These are phyloP conservation scores for Cordyceps cicadae DNA, from an alignment of 2,329 filamentous ascomycete genomes.

Conservation along the genomic window DNA sequence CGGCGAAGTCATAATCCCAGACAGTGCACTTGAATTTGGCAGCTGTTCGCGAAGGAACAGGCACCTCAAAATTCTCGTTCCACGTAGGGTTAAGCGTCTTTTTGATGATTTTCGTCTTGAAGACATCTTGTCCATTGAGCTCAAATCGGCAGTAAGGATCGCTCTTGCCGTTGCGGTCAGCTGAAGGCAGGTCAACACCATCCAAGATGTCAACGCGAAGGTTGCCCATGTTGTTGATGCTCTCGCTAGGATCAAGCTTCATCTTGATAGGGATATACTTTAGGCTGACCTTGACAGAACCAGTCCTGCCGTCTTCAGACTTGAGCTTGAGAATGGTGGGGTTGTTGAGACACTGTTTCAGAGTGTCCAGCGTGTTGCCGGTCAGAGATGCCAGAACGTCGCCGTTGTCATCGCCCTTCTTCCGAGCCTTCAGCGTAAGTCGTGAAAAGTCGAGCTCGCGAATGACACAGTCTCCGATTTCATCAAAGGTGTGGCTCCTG, in stretches of 20 bases:
- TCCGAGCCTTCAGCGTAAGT: slow-evolving; percentile 77
- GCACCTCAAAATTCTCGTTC: slow-evolving; percentile 92
- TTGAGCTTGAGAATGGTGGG: slow-evolving; percentile 75
- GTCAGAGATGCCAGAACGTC: slow-evolving; percentile 72
- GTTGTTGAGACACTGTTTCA: slow-evolving; percentile 87
- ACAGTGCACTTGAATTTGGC: slow-evolving; percentile 77
- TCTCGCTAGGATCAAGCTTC: slow-evolving; percentile 87
- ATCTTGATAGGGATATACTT: slow-evolving; percentile 94
- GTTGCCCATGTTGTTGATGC: slow-evolving; percentile 97
- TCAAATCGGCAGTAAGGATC: slow-evolving; percentile 96
- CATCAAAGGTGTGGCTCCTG: slow-evolving; percentile 67
- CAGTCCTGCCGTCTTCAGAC: slow-evolving; percentile 65
- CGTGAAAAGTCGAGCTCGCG: slow-evolving; percentile 95
- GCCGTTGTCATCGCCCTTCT: slow-evolving; percentile 70
- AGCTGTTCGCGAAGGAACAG: slow-evolving; percentile 73
- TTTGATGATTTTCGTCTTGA: slow-evolving; percentile 94
- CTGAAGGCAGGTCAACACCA: slow-evolving; percentile 77
- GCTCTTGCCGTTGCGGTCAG: slow-evolving; percentile 92
- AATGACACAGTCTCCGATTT: slow-evolving; percentile 92
- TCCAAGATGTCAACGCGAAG: slow-evolving; percentile 90
- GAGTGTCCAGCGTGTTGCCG: slow-evolving; percentile 76
- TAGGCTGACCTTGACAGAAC: slow-evolving; percentile 80
- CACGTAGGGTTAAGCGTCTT: slow-evolving; percentile 91
- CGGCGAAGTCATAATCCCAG: slow-evolving; percentile 94
- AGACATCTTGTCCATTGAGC: slow-evolving; percentile 78